Percentiles rank a stretch among this genome's conserved stretches.
phyloP scores from a whole-genome alignment of 2,329 filamentous ascomycete species.

The Phialocephala subalpina region DNA sequence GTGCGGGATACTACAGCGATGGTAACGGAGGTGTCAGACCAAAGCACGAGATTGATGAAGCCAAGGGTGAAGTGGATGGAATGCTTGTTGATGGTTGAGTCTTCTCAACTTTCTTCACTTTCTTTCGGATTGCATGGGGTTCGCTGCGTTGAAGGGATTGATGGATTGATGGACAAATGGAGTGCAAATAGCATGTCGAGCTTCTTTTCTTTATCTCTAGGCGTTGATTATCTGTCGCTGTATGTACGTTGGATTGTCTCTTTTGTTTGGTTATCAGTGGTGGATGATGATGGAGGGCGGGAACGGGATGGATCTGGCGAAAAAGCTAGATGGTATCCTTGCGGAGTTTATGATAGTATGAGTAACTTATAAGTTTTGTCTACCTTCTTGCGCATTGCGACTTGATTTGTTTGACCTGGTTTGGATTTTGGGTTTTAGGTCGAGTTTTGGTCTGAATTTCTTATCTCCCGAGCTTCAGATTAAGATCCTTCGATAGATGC shows the following conservation, averaged over 20 bases:
- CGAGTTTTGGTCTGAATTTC: too few relatives aligned
- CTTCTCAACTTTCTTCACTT: not conserved
- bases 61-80: conserved; percentile 36
- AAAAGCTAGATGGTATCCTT: conserved; percentile 2
- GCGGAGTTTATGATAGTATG: not conserved
- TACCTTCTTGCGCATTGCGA: not conserved
- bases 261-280: not conserved
- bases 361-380: not conserved
- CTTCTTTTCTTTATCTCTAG: not conserved
- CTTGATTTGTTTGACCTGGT: too few relatives aligned
- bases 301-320: conserved; percentile 2
- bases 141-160: conserved; percentile 2
- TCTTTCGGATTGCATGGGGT: conserved; percentile 12
- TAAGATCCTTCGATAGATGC: too few relatives aligned
- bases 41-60: conserved; percentile 36
- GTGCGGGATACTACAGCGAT: conserved; percentile 44
- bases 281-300: not conserved
- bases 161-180: conserved; percentile 1
- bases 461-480: too few relatives aligned
- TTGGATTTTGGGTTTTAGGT: too few relatives aligned
- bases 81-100: conserved; percentile 39
- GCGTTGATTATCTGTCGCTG: not conserved
- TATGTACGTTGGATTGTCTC: conserved; percentile 5
- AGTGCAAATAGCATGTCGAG: conserved; percentile 2
- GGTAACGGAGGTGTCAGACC: conserved; percentile 36